Percentiles rank a stretch among this genome's conserved stretches.
phyloP scores from a whole-genome alignment of 352 stramenopile genomes.

The Aphanomyces cochlioides region DNA sequence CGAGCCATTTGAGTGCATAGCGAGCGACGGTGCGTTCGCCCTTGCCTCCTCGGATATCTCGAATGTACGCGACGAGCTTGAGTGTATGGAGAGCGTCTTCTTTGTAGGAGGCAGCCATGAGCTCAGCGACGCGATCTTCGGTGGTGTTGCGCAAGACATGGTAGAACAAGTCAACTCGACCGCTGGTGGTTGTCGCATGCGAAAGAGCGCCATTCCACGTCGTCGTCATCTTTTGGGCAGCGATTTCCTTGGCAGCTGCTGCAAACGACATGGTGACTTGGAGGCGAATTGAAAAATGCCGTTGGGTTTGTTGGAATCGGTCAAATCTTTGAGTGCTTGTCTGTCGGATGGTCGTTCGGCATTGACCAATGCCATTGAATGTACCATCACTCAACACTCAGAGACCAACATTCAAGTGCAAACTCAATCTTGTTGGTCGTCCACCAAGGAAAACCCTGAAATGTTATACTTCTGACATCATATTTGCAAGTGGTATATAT shows the following conservation, averaged over 20 bases:
- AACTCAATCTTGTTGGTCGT: too few relatives aligned
- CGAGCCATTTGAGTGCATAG: slow-evolving; percentile 42
- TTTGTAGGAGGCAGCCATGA: slow-evolving; percentile 42
- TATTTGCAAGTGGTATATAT: too few relatives aligned
- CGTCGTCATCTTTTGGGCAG: slow-evolving; percentile 6
- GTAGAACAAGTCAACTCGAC: slow-evolving; percentile 51
- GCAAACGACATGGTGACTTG: background rate
- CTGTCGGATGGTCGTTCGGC: too few relatives aligned
- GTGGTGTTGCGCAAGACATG: slow-evolving; percentile 36
- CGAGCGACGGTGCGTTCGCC: slow-evolving; percentile 45
- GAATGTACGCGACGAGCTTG: slow-evolving; percentile 52
- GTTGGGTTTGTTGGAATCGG: too few relatives aligned
- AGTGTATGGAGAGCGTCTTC: slow-evolving; percentile 53
- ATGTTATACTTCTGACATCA: too few relatives aligned
- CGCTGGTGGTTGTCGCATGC: slow-evolving; percentile 37
- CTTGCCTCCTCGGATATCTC: slow-evolving; percentile 48
- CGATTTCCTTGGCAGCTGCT: background rate
- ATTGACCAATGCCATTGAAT: too few relatives aligned
- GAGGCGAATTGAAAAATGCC: background rate
- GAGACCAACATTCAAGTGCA: too few relatives aligned
- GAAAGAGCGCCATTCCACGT: slow-evolving; percentile 48
- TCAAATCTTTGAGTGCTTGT: too few relatives aligned
- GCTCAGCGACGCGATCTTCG: slow-evolving; percentile 33
- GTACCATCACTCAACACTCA: too few relatives aligned
- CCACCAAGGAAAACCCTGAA: too few relatives aligned